phyloP scores from a whole-genome alignment of 441 rosid species.

The Populus hybrid region DNA sequence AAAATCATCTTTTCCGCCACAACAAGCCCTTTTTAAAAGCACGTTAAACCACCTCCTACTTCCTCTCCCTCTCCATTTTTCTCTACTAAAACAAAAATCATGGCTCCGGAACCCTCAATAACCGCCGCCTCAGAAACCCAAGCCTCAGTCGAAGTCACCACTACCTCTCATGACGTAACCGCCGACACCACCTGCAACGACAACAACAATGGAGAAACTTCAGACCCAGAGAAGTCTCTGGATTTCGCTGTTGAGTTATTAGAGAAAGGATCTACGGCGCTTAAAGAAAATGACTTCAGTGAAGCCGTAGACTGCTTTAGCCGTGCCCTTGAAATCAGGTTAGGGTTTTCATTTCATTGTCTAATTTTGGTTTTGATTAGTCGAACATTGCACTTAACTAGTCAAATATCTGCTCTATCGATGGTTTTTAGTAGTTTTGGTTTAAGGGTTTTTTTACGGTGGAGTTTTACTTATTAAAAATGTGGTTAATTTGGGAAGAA shows the following conservation, averaged over 20 bases:
- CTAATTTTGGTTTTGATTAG: neutral
- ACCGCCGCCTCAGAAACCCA: constrained; percentile 28
- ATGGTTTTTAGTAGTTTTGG: neutral
- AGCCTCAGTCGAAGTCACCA: constrained; percentile 51
- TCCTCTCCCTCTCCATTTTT: neutral
- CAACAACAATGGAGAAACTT: constrained; percentile 34
- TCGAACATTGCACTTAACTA: neutral
- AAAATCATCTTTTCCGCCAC: neutral
- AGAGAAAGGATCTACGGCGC: constrained; percentile 53
- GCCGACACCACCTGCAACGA: constrained; percentile 66
- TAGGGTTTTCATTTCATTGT: constrained; percentile 13
- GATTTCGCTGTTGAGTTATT: constrained; percentile 60
- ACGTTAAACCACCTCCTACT: neutral
- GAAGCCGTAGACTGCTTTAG: constrained; percentile 90
- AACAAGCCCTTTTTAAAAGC: neutral
- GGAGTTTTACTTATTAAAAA: neutral
- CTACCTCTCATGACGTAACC: constrained; percentile 46
- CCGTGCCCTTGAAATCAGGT: constrained; percentile 92
- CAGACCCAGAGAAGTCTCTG: constrained; percentile 47
- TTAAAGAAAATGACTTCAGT: constrained; percentile 54
- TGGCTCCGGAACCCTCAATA: constrained; percentile 38
- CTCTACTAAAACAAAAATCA: neutral
- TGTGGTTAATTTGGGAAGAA: neutral
- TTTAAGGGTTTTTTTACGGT: neutral
- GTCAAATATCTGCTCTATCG: neutral